Percentiles rank a stretch among this genome's conserved stretches.
Conservation (phyloP, 768 basidiomycete genomes). For the Lentinus tigrinus region DNA sequence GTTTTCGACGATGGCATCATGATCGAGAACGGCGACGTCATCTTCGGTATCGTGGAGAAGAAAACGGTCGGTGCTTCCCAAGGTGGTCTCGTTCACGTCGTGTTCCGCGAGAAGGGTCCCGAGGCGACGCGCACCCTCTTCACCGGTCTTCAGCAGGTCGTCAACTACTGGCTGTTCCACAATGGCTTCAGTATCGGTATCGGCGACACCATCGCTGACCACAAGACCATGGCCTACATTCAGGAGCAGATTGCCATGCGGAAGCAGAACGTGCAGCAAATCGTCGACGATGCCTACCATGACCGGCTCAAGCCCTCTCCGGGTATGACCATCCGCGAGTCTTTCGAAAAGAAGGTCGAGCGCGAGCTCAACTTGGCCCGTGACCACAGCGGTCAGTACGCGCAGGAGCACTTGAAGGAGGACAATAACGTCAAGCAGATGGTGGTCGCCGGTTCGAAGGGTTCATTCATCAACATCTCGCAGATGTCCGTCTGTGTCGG, state of each 20-base stretch:
- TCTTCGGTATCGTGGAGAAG: constrained; percentile 96
- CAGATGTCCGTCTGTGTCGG: constrained; percentile 99
- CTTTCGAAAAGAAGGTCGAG: constrained; percentile 92
- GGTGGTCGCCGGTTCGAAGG: constrained; percentile 99
- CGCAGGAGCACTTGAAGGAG: constrained; percentile 96
- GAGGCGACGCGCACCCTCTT: constrained; percentile 88
- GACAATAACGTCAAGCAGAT: constrained; percentile 99
- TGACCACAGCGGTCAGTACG: constrained; percentile 92
- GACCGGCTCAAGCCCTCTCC: constrained; percentile 88
- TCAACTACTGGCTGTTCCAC: constrained; percentile 99
- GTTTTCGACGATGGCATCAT: constrained; percentile 92
- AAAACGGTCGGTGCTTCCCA: constrained; percentile 97
- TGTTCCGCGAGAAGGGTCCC: constrained; percentile 96
- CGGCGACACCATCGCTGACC: constrained; percentile 95
- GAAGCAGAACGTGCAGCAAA: constrained; percentile 73
- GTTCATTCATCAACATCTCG: constrained; percentile 99
- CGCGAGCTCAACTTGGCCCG: constrained; percentile 91
- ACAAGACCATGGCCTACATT: constrained; percentile 83
- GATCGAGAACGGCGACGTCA: constrained; percentile 94
- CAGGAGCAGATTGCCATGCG: constrained; percentile 77
- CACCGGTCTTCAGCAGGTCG: constrained; percentile 90
- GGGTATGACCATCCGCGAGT: constrained; percentile 99
- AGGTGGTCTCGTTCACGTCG: constrained; percentile 93
- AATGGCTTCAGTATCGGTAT: constrained; percentile 99
- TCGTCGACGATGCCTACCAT: constrained; percentile 81